Evolutionary conservation across 345 rosid genomes (phyloP), one percentile per base, ranked within the genome.

Genomic region (Arabidopsis arenosa): DNA sequence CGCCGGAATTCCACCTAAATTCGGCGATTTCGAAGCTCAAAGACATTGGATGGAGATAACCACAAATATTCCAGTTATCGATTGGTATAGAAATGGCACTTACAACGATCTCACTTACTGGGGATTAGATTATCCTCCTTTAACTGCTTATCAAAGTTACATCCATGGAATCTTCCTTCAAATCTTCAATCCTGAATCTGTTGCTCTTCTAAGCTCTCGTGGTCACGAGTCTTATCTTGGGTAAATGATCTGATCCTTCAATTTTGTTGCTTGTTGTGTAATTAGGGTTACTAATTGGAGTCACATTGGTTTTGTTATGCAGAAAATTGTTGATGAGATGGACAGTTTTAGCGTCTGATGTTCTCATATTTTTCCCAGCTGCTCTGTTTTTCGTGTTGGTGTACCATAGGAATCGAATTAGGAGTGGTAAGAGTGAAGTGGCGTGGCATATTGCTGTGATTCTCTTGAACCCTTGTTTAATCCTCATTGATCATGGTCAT

Each of bases 31-130:
- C 76, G 98, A 95, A 78, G 99, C 98, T 18, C 99, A 90, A 52
- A 79, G 97, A 75, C 99, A 92, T 79, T 95, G 99, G 98, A 92
- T 95, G 99, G 99, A 92, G 89, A 90, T 92, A 61, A 90, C 99
- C n/a, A 60, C 81, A 2, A 89, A 92, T 85, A 88, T 90, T 37
- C 92, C 93, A 0, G 68, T 57, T 5, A 73, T 56, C 58, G 86
- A 89, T 3, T 95, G 99, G 97, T 90, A 95, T 75, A 76, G 72
- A 37, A 92, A 89, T 58, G 76, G 88, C 77, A 89, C 88, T 17
- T 15, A 14, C 77, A 95, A 95, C 60, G 90, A 95, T 81, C 88
- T 92, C 37, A 71, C 79, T 80, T 95, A 90, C 72, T 93, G 97
- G 99, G 99, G 99, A 52, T 92, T 95, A 44, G 99, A 95, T 80